phyloP scores from a whole-genome alignment of 805 yeast species.

The Spathaspora passalidarum region DNA sequence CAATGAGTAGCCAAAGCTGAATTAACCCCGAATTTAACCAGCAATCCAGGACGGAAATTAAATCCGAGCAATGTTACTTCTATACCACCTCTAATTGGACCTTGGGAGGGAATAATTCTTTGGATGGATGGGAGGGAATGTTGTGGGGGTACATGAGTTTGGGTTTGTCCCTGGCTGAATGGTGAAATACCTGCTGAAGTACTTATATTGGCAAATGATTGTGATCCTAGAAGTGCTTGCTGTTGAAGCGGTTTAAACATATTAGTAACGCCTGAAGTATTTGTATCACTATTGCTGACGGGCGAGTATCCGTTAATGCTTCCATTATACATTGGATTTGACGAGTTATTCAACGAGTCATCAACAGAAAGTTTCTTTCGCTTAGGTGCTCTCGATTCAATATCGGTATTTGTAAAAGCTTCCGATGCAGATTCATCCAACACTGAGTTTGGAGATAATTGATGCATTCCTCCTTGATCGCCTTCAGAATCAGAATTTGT shows the following conservation, averaged over 20 bases:
- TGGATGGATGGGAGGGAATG: constrained; percentile 58
- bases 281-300: constrained; percentile 43
- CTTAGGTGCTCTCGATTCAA: constrained; percentile 38
- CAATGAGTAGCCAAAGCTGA: constrained; percentile 83
- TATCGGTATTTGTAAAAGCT: constrained; percentile 39
- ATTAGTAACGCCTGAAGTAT: constrained; percentile 23
- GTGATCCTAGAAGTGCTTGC: constrained; percentile 3
- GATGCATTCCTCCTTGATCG: constrained; percentile 21
- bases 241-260: constrained; percentile 3
- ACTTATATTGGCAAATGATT: constrained; percentile 2
- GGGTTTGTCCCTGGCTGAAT: neutral
- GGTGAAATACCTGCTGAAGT: neutral
- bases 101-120: constrained; percentile 91
- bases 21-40: constrained; percentile 83
- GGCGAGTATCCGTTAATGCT: constrained; percentile 45
- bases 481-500: constrained; percentile 10
- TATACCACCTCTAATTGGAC: constrained; percentile 94
- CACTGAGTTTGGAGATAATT: constrained; percentile 61
- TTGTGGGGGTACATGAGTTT: constrained; percentile 2
- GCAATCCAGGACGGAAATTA: constrained; percentile 78
- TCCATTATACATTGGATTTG: constrained; percentile 39
- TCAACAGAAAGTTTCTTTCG: constrained; percentile 49
- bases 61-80: constrained; percentile 90
- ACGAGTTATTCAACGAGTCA: constrained; percentile 34
- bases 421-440: constrained; percentile 57